Evolutionary conservation across 73 alveolate species (phyloP).

Genomic region (Uronychia binucleata): DNA sequence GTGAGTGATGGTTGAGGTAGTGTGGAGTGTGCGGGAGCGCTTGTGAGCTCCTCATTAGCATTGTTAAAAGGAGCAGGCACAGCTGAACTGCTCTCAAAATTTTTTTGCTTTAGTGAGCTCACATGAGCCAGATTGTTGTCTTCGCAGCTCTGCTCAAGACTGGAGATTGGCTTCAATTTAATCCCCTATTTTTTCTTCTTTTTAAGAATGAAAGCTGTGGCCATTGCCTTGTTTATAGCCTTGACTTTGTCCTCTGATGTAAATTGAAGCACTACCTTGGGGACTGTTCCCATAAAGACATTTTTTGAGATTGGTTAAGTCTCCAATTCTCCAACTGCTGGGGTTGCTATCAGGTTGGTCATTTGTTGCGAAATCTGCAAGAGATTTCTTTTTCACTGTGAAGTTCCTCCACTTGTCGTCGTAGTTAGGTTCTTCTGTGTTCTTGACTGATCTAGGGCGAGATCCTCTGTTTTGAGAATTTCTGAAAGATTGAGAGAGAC

Average conservation of each 20-base stretch:
- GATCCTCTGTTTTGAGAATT: background rate
- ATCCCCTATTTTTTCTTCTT: slow-evolving; percentile 41
- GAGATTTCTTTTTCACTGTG: slow-evolving; percentile 20
- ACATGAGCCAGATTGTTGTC: too few relatives aligned
- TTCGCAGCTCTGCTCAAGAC: too few relatives aligned
- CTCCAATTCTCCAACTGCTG: background rate
- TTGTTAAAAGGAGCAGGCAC: background rate
- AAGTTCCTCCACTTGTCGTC: slow-evolving; percentile 42
- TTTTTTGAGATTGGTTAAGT: background rate
- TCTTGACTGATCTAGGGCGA: background rate
- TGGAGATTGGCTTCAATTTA: slow-evolving; percentile 37
- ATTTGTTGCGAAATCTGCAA: slow-evolving; percentile 39
- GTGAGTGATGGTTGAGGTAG: too few relatives aligned
- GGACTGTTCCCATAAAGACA: background rate
- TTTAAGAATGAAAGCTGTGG: slow-evolving; percentile 2
- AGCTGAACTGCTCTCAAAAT: too few relatives aligned
- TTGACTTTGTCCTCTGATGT: slow-evolving; percentile 6
- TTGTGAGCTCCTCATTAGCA: too few relatives aligned
- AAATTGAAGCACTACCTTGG: background rate
- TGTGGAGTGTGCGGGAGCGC: too few relatives aligned
- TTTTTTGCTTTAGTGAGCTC: too few relatives aligned
- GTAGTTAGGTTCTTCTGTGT: background rate
- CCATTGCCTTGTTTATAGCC: slow-evolving; percentile 1
- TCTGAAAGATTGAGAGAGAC: too few relatives aligned
- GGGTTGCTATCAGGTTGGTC: slow-evolving; percentile 3